Evolutionary conservation across 1,139 yeast genomes (phyloP).

Genomic region (Keqinozyma sinolaborantium): DNA sequence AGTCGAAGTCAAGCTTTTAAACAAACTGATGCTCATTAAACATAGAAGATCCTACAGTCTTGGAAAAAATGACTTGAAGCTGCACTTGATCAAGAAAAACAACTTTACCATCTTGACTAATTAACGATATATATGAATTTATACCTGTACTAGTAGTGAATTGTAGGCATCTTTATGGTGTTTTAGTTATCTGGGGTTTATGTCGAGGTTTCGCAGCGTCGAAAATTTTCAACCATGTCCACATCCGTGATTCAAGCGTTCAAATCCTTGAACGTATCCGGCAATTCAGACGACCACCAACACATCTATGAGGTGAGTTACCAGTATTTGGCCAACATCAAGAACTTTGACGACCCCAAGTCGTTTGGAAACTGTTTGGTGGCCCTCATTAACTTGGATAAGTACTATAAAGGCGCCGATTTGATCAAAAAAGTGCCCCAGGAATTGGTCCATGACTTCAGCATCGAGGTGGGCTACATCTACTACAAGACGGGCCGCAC

Average conservation of each 20-base stretch:
- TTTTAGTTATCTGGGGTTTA: too few relatives aligned
- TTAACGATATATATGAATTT: conserved; percentile 2
- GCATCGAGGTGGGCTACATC: conserved; percentile 64
- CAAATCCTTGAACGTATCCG: conserved; percentile 33
- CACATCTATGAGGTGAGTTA: conserved; percentile 39
- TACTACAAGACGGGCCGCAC: conserved; percentile 61
- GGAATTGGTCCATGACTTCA: conserved; percentile 29
- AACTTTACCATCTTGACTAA: conserved; percentile 12
- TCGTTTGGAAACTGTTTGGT: conserved; percentile 64
- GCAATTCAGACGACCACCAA: conserved; percentile 31
- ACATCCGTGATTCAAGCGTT: conserved; percentile 43
- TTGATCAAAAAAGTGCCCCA: conserved; percentile 41
- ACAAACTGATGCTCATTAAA: conserved; percentile 17
- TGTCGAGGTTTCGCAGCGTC: conserved; percentile 3
- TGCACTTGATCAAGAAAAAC: conserved; percentile 30
- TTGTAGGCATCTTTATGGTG: neutral
- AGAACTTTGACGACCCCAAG: conserved; percentile 40
- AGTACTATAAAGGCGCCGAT: conserved; percentile 54
- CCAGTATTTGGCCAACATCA: conserved; percentile 39
- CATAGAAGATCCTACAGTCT: conserved; percentile 37
- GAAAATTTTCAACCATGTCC: conserved; percentile 22
- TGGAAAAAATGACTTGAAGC: conserved; percentile 37
- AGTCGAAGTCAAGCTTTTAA: conserved; percentile 19
- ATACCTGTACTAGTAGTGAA: neutral
- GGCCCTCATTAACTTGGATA: conserved; percentile 71